Conservation (phyloP, 2,329 filamentous ascomycete species). For the Xylaria sp. region DNA sequence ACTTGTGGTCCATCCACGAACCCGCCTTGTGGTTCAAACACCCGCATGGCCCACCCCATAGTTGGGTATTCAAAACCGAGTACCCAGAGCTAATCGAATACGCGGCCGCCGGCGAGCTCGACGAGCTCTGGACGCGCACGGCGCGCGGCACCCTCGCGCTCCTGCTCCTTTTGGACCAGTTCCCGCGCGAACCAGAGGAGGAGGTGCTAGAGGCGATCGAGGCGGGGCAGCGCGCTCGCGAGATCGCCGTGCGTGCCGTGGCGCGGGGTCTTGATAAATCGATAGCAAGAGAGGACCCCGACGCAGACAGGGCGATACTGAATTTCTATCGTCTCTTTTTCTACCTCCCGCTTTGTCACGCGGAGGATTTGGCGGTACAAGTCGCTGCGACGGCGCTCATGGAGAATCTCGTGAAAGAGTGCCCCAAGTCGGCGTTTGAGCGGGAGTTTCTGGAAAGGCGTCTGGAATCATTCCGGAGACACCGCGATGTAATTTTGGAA, state of each 20-base stretch:
- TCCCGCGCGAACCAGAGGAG: constrained; percentile 12
- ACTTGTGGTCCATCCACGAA: background rate
- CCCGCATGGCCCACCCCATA: too few species aligned
- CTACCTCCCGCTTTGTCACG: constrained; percentile 35
- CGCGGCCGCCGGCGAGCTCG: background rate
- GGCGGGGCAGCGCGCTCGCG: constrained; percentile 4
- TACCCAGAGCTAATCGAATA: too few species aligned
- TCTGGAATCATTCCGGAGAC: constrained; percentile 9
- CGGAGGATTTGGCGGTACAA: constrained; percentile 32
- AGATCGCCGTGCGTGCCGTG: constrained; percentile 4
- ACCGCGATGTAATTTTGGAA: constrained; percentile 16
- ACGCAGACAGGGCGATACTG: too few species aligned
- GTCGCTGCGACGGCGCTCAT: constrained; percentile 24
- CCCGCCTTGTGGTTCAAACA: background rate
- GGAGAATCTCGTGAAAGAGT: background rate
- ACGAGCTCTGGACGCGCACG: constrained; percentile 1
- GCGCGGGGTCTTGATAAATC: constrained; percentile 4
- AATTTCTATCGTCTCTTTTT: constrained; percentile 25
- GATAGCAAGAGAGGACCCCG: too few species aligned
- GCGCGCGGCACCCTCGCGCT: constrained; percentile 8
- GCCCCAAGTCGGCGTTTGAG: background rate
- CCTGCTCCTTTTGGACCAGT: constrained; percentile 11
- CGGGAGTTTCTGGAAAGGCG: constrained; percentile 15
- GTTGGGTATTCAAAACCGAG: too few species aligned
- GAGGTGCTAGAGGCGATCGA: constrained; percentile 2